phyloP scores from a whole-genome alignment of 805 yeast species.

The Lachancea nothofagi region DNA sequence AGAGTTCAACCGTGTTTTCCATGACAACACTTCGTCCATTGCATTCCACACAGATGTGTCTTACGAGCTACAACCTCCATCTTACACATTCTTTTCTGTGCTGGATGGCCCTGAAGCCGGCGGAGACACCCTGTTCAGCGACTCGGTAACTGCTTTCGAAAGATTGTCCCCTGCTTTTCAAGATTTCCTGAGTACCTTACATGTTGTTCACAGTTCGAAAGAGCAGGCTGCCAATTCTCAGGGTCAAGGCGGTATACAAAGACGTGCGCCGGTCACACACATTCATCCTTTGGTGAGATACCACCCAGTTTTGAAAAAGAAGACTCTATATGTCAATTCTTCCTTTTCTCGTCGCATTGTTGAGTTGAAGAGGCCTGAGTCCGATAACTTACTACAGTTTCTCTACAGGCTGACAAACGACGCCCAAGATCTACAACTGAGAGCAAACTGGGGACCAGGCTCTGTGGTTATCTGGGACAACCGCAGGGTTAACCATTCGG shows the following conservation, averaged over 20 bases:
- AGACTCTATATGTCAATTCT: constrained; percentile 51
- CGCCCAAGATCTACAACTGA: constrained; percentile 57
- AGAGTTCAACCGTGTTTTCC: constrained; percentile 29
- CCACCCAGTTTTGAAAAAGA: constrained; percentile 66
- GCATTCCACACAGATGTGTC: constrained; percentile 72
- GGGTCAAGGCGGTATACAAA: constrained; percentile 57
- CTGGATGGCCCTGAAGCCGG: constrained; percentile 59
- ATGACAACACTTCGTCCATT: constrained; percentile 19
- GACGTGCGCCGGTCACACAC: constrained; percentile 51
- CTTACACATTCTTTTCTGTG: constrained; percentile 59
- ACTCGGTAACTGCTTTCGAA: constrained; percentile 62
- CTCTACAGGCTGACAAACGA: constrained; percentile 48
- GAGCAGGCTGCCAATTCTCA: constrained; percentile 62
- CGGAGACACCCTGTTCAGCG: constrained; percentile 79
- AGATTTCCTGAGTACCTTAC: constrained; percentile 52
- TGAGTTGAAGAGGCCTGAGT: constrained; percentile 69
- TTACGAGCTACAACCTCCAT: constrained; percentile 70
- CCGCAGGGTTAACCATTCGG: constrained; percentile 64
- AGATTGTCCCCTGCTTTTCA: constrained; percentile 63
- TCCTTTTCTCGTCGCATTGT: constrained; percentile 61
- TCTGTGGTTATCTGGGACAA: constrained; percentile 78
- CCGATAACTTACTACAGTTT: constrained; percentile 53
- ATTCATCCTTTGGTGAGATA: constrained; percentile 66
- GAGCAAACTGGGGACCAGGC: constrained; percentile 66
- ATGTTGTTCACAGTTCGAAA: constrained; percentile 63